Percentiles rank a stretch among this genome's conserved stretches.
phyloP scores from a whole-genome alignment of 192 early-diverging fungal genomes.

The Linnemannia hyalina region DNA sequence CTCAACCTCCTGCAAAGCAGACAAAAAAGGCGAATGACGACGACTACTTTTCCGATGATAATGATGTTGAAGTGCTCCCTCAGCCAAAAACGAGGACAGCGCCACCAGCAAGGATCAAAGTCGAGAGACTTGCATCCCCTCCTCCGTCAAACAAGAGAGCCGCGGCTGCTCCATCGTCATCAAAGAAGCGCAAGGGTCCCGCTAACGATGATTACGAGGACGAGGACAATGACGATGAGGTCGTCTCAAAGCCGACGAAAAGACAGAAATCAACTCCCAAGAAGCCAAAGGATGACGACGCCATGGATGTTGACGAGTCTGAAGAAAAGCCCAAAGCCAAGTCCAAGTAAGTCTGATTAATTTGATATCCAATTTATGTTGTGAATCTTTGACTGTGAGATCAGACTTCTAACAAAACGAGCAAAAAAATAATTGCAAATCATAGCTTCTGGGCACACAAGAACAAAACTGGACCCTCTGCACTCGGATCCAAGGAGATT shows the following conservation, averaged over 20 bases:
- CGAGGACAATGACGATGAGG: conserved; percentile 23
- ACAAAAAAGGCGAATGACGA: conserved; percentile 24
- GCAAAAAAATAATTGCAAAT: background rate
- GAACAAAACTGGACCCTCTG: conserved; percentile 65
- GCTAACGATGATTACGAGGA: conserved; percentile 26
- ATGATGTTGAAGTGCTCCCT: conserved; percentile 34
- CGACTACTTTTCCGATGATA: conserved; percentile 44
- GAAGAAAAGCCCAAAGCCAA: conserved; percentile 43
- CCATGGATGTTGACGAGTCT: conserved; percentile 51
- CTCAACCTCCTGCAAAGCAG: conserved; percentile 10
- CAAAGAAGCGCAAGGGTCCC: conserved; percentile 30
- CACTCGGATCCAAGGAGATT: conserved; percentile 75
- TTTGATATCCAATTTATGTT: too few relatives aligned
- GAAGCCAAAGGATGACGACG: conserved; percentile 18
- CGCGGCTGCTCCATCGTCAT: background rate
- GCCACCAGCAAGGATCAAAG: conserved; percentile 13
- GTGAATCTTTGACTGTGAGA: background rate
- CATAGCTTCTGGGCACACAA: conserved; percentile 41
- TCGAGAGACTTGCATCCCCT: background rate
- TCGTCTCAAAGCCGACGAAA: conserved; percentile 19
- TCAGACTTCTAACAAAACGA: background rate
- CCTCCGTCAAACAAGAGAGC: conserved; percentile 20
- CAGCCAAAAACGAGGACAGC: conserved; percentile 12
- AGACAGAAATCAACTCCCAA: conserved; percentile 25
- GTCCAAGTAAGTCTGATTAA: conserved; percentile 33